Evolutionary conservation across 176 grass and related monocot genomes (phyloP).

Genomic region (Pontederia crassipes): DNA sequence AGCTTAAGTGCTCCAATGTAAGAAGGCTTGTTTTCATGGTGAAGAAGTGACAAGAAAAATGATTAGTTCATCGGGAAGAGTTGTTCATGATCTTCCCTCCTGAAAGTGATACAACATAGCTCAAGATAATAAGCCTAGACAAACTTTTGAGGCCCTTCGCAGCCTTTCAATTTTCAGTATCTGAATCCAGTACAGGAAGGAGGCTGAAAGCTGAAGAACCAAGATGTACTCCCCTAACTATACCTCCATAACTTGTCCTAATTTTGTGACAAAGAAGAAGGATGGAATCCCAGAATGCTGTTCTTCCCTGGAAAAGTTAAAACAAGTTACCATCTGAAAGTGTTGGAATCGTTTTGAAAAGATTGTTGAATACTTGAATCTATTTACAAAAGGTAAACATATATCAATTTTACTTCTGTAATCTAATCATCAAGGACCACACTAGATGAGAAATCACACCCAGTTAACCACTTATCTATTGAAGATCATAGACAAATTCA

Average conservation of each 20-base stretch:
- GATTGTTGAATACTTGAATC: too few species aligned
- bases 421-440: too few species aligned
- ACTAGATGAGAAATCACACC: too few species aligned
- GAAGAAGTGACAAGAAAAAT: too few species aligned
- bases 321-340: neutral
- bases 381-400: neutral
- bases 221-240: constrained; percentile 82
- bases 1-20: too few species aligned
- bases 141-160: neutral
- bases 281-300: constrained; percentile 91
- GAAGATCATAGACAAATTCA: too few species aligned
- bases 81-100: too few species aligned
- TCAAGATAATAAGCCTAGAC: too few species aligned
- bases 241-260: constrained; percentile 57
- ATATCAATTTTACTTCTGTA: neutral
- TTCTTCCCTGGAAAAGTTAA: constrained; percentile 55
- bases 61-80: too few species aligned
- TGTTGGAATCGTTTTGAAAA: neutral
- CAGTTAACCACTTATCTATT: too few species aligned
- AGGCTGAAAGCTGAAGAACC: constrained; percentile 73
- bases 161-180: constrained; percentile 39
- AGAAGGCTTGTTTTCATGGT: too few species aligned
- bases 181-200: constrained; percentile 60
- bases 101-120: too few species aligned
- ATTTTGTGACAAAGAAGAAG: constrained; percentile 89